These are phyloP conservation scores for Macroventuria anomochaeta DNA, from an alignment of 2,329 filamentous ascomycete genomes.

Conservation along the genomic window DNA sequence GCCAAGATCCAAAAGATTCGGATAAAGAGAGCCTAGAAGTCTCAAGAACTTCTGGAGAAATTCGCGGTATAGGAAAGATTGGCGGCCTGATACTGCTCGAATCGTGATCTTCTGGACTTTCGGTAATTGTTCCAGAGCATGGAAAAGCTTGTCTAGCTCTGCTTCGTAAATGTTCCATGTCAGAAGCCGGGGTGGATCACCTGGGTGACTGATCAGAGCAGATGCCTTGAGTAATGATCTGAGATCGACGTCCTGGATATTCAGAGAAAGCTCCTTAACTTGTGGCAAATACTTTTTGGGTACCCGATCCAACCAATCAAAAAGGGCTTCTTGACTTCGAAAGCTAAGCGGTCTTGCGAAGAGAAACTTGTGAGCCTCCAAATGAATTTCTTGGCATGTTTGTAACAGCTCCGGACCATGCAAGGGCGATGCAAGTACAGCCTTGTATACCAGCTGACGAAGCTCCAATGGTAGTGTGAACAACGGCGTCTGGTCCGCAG, in stretches of 20 bases:
- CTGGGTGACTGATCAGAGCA: conserved; percentile 4
- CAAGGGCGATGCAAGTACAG: conserved; percentile 26
- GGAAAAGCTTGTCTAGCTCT: conserved; percentile 26
- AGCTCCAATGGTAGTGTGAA: conserved; percentile 40
- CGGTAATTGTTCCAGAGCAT: conserved; percentile 24
- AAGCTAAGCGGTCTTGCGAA: conserved; percentile 40
- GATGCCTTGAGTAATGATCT: conserved; percentile 25
- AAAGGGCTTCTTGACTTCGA: conserved; percentile 28
- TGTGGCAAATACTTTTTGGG: conserved; percentile 24
- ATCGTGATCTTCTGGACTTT: conserved; percentile 33
- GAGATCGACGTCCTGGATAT: conserved; percentile 41
- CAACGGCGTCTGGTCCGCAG: conserved; percentile 11
- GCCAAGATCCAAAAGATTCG: conserved; percentile 25
- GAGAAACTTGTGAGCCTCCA: conserved; percentile 38
- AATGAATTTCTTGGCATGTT: conserved; percentile 36
- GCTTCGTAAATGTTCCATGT: conserved; percentile 37
- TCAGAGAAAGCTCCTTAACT: conserved; percentile 28
- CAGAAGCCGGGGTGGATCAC: conserved; percentile 18
- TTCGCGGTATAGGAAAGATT: conserved; percentile 37
- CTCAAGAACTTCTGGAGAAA: conserved; percentile 29
- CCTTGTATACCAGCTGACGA: conserved; percentile 39
- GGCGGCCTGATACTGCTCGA: conserved; percentile 20
- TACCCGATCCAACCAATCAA: conserved; percentile 30
- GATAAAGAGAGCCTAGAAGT: conserved; percentile 22
- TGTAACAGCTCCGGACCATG: conserved; percentile 31